Percentiles rank a stretch among this genome's conserved stretches.
Evolutionary conservation across 345 rosid genomes (phyloP).

Genomic region (Diplotaxis tenuifolia): DNA sequence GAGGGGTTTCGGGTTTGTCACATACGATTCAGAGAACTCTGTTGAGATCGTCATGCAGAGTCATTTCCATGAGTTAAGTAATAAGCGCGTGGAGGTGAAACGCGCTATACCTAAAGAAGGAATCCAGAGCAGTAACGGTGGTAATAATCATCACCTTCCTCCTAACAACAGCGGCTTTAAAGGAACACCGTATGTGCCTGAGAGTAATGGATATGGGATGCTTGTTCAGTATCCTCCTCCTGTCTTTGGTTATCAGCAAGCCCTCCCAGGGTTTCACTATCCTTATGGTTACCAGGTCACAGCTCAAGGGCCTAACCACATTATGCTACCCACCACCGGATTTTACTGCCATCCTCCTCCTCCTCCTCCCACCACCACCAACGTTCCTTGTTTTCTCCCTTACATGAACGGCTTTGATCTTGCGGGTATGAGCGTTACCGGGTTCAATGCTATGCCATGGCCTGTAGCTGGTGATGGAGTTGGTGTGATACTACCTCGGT

Average conservation of each 20-base stretch:
- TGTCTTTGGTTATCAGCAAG: constrained; percentile 28
- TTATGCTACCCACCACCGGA: constrained; percentile 40
- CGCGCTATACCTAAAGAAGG: constrained; percentile 82
- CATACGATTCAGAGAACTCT: constrained; percentile 66
- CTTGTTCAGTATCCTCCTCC: constrained; percentile 29
- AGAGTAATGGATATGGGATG: constrained; percentile 41
- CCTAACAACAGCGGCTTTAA: constrained; percentile 25
- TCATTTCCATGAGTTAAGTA: constrained; percentile 59
- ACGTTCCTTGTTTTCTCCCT: constrained; percentile 36
- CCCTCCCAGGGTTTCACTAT: constrained; percentile 39
- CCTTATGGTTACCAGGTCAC: constrained; percentile 44
- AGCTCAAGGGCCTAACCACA: constrained; percentile 38
- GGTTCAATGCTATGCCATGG: constrained; percentile 27
- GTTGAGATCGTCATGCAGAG: constrained; percentile 63
- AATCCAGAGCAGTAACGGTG: constrained; percentile 32
- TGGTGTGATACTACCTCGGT: constrained; percentile 25
- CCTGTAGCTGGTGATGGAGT: constrained; percentile 33
- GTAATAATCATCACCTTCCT: constrained; percentile 6
- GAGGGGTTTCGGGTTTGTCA: constrained; percentile 87
- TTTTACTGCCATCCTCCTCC: constrained; percentile 38
- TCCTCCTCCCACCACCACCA: constrained; percentile 34
- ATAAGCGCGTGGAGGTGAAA: constrained; percentile 74
- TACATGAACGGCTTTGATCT: constrained; percentile 39
- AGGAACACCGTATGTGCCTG: constrained; percentile 29
- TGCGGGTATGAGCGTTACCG: constrained; percentile 24